Evolutionary conservation across 2,329 filamentous ascomycete genomes (phyloP).

Genomic region (Fusarium sp.): DNA sequence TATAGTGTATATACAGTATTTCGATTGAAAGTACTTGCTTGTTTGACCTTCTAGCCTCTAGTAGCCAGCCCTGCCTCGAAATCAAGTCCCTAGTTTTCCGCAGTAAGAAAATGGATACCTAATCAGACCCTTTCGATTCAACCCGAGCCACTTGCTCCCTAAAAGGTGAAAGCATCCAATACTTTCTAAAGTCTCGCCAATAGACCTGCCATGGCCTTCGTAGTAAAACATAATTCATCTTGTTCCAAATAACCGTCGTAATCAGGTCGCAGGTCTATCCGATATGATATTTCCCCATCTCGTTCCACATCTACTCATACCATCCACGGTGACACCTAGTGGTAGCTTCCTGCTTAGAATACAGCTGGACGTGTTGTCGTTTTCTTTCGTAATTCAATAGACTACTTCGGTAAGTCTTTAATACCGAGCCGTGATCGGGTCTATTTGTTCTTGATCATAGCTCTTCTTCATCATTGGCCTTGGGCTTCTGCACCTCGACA

Average conservation of each 20-base stretch:
- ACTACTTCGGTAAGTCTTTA: constrained; percentile 2
- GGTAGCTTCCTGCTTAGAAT: constrained; percentile 10
- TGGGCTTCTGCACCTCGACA: constrained; percentile 43
- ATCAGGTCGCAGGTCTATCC: constrained; percentile 15
- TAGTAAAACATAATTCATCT: constrained; percentile 15
- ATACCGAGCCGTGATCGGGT: constrained; percentile 7
- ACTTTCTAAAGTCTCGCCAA: constrained; percentile 8
- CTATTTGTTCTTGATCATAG: constrained; percentile 48
- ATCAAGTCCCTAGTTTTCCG: constrained; percentile 25
- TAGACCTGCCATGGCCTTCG: constrained; percentile 24
- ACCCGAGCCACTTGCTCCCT: constrained; percentile 29
- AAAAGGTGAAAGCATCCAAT: constrained; percentile 20
- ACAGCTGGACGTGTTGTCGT: constrained; percentile 14
- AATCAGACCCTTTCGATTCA: constrained; percentile 25
- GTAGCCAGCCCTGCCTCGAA: constrained; percentile 25
- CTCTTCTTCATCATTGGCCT: constrained; percentile 57
- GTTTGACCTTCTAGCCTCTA: constrained; percentile 45
- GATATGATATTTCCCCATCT: constrained; percentile 23
- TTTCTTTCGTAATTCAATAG: constrained; percentile 23
- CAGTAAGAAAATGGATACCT: constrained; percentile 1
- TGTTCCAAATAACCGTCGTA: constrained; percentile 19
- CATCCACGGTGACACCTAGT: constrained; percentile 29
- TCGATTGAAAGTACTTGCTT: constrained; percentile 28
- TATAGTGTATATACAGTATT: constrained; percentile 26
- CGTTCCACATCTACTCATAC: constrained; percentile 38